phyloP scores from a whole-genome alignment of 345 rosid species.

The Salix viminalis region DNA sequence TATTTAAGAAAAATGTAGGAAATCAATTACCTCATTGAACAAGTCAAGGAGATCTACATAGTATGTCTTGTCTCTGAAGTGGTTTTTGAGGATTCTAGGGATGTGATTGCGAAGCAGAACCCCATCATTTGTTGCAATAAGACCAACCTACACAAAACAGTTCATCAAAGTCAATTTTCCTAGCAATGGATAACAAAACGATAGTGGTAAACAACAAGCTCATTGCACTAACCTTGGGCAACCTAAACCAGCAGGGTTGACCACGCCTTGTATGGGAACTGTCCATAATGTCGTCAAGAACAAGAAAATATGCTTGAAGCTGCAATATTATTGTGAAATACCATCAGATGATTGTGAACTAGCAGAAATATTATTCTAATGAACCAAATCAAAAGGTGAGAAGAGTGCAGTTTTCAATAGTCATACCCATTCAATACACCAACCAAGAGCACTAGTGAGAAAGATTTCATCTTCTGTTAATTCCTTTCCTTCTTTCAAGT shows the following conservation, averaged over 20 bases:
- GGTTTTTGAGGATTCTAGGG: slow-evolving; percentile 55
- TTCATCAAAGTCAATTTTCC: neutral
- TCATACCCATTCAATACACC: slow-evolving; percentile 91
- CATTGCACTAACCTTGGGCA: slow-evolving; percentile 28
- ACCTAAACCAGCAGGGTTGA: slow-evolving; percentile 45
- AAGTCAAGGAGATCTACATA: slow-evolving; percentile 60
- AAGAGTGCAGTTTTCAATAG: neutral
- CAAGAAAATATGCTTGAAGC: slow-evolving; percentile 47
- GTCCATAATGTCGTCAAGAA: slow-evolving; percentile 46
- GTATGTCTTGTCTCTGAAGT: slow-evolving; percentile 49
- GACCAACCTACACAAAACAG: slow-evolving; percentile 25
- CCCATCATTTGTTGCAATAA: slow-evolving; percentile 52
- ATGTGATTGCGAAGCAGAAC: slow-evolving; percentile 59
- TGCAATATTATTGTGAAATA: slow-evolving; percentile 2
- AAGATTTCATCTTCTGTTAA: slow-evolving; percentile 61
- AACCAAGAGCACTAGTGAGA: slow-evolving; percentile 71
- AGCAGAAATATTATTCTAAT: neutral
- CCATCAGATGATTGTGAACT: neutral
- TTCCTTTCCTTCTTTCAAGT: slow-evolving; percentile 58
- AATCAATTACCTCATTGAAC: slow-evolving; percentile 49
- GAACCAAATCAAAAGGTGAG: neutral
- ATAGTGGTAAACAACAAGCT: neutral
- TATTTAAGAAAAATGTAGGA: neutral
- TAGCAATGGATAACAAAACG: neutral
- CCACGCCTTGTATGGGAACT: slow-evolving; percentile 39